Percentiles rank a stretch among this genome's conserved stretches.
Conservation (phyloP, 495 filamentous ascomycete species). For the Opeltia flavorubescens region DNA sequence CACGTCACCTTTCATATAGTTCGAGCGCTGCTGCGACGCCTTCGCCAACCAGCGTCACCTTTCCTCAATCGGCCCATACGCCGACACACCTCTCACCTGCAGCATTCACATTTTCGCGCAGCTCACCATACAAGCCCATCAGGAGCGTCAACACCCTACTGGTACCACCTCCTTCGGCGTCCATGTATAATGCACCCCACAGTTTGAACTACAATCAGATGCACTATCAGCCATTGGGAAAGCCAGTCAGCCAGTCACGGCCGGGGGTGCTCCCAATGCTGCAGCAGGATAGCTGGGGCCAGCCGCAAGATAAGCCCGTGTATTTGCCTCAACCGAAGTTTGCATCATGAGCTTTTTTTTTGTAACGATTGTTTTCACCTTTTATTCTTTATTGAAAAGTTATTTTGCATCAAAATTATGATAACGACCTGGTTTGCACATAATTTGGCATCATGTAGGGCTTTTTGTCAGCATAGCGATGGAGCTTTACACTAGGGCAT, state of each 20-base stretch:
- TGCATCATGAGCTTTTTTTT: background rate
- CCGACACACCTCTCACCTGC: constrained; percentile 47
- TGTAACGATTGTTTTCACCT: background rate
- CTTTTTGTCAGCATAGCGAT: constrained; percentile 8
- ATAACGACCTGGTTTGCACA: background rate
- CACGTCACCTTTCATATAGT: constrained; percentile 12
- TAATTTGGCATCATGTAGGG: background rate
- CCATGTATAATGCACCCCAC: constrained; percentile 56
- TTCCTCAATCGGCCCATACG: constrained; percentile 21
- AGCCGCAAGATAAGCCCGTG: constrained; percentile 16
- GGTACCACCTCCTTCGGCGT: constrained; percentile 70
- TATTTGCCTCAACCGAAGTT: constrained; percentile 9
- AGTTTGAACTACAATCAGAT: constrained; percentile 61
- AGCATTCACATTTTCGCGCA: constrained; percentile 46
- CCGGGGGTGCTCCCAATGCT: constrained; percentile 73
- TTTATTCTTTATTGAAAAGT: background rate
- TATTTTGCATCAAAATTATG: background rate
- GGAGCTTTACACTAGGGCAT: constrained; percentile 6
- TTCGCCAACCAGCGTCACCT: constrained; percentile 19
- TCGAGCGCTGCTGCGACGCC: constrained; percentile 24
- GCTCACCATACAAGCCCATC: constrained; percentile 85
- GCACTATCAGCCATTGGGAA: constrained; percentile 88
- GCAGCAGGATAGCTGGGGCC: constrained; percentile 33
- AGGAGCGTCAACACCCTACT: constrained; percentile 78
- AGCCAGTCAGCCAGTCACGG: constrained; percentile 55